Conservation (phyloP, 1,284 basidiomycete genomes). For the Trametes versicolor region DNA sequence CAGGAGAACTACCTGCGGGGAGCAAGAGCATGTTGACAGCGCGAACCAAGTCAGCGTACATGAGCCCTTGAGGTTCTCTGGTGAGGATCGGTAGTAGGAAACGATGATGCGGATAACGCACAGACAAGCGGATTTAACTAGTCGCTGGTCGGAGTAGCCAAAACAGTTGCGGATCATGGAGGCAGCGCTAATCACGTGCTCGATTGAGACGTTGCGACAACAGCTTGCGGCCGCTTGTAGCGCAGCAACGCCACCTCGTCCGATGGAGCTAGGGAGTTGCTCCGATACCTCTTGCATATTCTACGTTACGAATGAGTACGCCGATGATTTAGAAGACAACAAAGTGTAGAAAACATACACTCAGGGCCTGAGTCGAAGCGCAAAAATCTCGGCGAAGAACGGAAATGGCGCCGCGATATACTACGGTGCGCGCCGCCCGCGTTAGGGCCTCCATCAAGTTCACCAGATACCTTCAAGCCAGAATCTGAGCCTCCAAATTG, state of each 20-base stretch:
- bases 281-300: constrained; percentile 98
- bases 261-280: constrained; percentile 94
- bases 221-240: constrained; percentile 94
- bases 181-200: constrained; percentile 89
- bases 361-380: constrained; percentile 96
- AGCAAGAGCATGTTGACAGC: constrained; percentile 88
- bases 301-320: constrained; percentile 54
- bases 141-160: constrained; percentile 89
- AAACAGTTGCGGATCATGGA: constrained; percentile 93
- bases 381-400: constrained; percentile 94
- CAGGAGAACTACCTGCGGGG: constrained; percentile 87
- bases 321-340: constrained; percentile 13
- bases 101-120: constrained; percentile 94
- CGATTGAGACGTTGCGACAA: constrained; percentile 88
- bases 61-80: constrained; percentile 88
- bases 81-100: constrained; percentile 85
- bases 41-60: constrained; percentile 84
- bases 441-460: constrained; percentile 98
- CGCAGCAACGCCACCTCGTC: constrained; percentile 91
- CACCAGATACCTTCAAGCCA: constrained; percentile 94
- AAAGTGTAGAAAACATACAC: constrained; percentile 68
- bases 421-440: constrained; percentile 92
- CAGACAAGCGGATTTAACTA: constrained; percentile 93
- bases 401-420: constrained; percentile 94
- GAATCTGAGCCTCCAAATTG: constrained; percentile 90